Evolutionary conservation across 371 early-diverging fungal species (phyloP).

Genomic region (Mortierella sp.): DNA sequence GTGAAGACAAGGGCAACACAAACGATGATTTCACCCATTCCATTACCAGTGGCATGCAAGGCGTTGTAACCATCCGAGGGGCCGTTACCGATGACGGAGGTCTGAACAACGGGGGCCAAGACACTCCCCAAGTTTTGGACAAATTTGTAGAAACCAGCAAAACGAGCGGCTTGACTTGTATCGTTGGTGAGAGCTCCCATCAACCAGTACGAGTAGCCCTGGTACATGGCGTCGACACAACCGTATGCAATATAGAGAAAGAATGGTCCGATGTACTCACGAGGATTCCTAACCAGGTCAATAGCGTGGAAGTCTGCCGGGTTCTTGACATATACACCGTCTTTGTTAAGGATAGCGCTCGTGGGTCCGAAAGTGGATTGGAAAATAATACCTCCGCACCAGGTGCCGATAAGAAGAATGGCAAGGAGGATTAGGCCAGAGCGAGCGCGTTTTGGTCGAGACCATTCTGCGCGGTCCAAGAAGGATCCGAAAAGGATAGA

Average conservation of each 20-base stretch:
- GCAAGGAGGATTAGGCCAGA: constrained; percentile 62
- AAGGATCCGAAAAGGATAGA: constrained; percentile 66
- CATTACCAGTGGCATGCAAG: constrained; percentile 9
- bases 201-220: constrained; percentile 81
- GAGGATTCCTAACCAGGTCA: constrained; percentile 55
- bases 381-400: constrained; percentile 72
- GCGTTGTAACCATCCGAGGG: constrained; percentile 32
- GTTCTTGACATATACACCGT: constrained; percentile 20
- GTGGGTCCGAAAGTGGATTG: constrained; percentile 63
- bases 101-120: constrained; percentile 56
- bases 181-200: constrained; percentile 85
- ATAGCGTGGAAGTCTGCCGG: constrained; percentile 36
- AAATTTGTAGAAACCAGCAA: constrained; percentile 68
- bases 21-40: constrained; percentile 54
- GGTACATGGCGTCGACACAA: constrained; percentile 76
- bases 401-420: constrained; percentile 64
- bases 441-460: constrained; percentile 66
- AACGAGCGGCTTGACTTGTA: constrained; percentile 73
- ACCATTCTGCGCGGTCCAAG: constrained; percentile 62
- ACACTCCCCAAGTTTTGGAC: constrained; percentile 55
- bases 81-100: constrained; percentile 46
- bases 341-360: background rate
- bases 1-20: constrained; percentile 40
- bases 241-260: constrained; percentile 77
- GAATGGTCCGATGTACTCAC: constrained; percentile 68